A percentile compares a stretch with the other conserved stretches of the same genome.
Evolutionary conservation across 2,329 filamentous ascomycete species (phyloP).

Genomic region (Trichoderma hamatum): DNA sequence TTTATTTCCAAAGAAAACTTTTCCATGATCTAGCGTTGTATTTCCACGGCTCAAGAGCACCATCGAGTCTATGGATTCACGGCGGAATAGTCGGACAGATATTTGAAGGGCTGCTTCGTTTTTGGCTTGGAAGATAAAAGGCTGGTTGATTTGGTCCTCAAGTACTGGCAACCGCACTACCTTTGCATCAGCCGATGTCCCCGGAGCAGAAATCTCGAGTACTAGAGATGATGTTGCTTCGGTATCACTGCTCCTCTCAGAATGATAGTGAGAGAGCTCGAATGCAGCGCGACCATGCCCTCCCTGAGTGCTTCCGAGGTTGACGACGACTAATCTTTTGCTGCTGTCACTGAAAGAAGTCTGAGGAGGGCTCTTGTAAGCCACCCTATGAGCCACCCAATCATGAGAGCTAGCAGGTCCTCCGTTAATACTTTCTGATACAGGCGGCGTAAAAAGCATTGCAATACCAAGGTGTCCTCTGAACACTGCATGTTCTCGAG

Average conservation of each 20-base stretch:
- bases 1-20: constrained; percentile 33
- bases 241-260: too few species aligned
- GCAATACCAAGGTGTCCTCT: constrained; percentile 39
- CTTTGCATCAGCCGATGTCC: neutral
- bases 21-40: constrained; percentile 34
- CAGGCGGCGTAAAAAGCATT: constrained; percentile 23
- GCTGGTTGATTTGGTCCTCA: neutral
- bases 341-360: neutral
- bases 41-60: constrained; percentile 34
- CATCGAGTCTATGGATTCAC: constrained; percentile 4
- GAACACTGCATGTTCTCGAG: constrained; percentile 41
- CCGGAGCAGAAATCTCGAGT: neutral
- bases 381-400: neutral
- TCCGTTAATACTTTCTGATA: neutral
- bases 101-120: neutral
- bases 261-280: neutral
- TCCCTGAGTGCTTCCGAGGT: constrained; percentile 29
- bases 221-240: neutral
- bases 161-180: neutral
- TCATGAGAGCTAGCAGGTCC: neutral
- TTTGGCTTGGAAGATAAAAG: neutral
- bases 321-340: constrained; percentile 25
- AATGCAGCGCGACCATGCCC: constrained; percentile 4
- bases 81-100: neutral
- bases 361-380: neutral